These are phyloP conservation scores for Fusarium albidum DNA, from an alignment of 2,329 filamentous ascomycete species.

Conservation along the genomic window DNA sequence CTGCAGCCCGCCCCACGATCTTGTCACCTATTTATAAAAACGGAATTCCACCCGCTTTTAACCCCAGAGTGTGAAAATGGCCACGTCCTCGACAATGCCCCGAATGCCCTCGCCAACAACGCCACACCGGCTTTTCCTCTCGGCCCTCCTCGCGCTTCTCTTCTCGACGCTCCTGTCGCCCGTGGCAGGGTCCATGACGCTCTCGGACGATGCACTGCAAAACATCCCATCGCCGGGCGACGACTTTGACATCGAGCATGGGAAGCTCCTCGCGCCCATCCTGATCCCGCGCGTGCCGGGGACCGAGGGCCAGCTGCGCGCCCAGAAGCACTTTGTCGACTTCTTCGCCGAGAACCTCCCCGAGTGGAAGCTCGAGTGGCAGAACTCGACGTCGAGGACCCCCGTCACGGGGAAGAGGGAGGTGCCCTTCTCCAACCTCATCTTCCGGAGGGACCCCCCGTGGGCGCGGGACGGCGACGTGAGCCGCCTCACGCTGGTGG, in stretches of 20 bases:
- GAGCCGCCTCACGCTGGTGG: constrained; percentile 83
- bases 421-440: constrained; percentile 86
- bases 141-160: constrained; percentile 27
- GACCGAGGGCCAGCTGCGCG: constrained; percentile 75
- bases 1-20: constrained; percentile 33
- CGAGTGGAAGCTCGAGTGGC: constrained; percentile 80
- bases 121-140: constrained; percentile 30
- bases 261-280: constrained; percentile 83
- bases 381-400: constrained; percentile 89
- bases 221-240: constrained; percentile 74
- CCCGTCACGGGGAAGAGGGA: constrained; percentile 75
- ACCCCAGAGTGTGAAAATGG: constrained; percentile 21
- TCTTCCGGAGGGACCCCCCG: constrained; percentile 88
- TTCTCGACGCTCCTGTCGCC: constrained; percentile 35
- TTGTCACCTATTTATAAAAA: no score
- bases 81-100: constrained; percentile 28
- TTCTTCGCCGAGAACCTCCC: constrained; percentile 83
- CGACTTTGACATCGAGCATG: constrained; percentile 81
- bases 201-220: constrained; percentile 79
- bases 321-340: constrained; percentile 81
- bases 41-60: constrained; percentile 28
- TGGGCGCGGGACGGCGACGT: constrained; percentile 79
- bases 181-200: constrained; percentile 53
- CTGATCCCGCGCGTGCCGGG: constrained; percentile 89
- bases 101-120: constrained; percentile 26